Percentiles rank a stretch among this genome's conserved stretches.
These are phyloP conservation scores for Globisporangium heterothallicum DNA, from an alignment of 352 stramenopile genomes.

Conservation along the genomic window DNA sequence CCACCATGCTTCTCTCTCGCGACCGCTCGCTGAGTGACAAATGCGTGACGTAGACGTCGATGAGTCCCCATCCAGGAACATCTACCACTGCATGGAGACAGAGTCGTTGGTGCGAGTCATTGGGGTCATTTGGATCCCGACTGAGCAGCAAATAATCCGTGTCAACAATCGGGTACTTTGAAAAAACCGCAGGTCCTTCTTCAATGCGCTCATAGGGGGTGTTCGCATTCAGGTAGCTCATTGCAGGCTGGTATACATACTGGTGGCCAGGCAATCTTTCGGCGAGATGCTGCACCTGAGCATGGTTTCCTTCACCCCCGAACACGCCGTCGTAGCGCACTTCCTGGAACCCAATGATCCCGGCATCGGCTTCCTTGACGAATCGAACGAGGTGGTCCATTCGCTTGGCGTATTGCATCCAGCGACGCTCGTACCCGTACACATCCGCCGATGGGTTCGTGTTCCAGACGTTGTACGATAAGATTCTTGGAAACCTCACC, in stretches of 20 bases:
- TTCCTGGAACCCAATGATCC: constrained; percentile 86
- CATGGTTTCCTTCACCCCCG: constrained; percentile 47
- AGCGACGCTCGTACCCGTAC: constrained; percentile 49
- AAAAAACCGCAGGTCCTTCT: constrained; percentile 80
- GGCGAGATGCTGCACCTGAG: constrained; percentile 74
- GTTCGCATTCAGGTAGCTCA: constrained; percentile 72
- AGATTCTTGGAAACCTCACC: constrained; percentile 39
- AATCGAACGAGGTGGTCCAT: constrained; percentile 66
- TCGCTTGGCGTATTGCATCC: constrained; percentile 69
- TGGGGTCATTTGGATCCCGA: constrained; percentile 73
- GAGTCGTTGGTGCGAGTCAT: constrained; percentile 80
- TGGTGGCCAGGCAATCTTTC: constrained; percentile 62
- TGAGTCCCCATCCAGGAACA: constrained; percentile 50
- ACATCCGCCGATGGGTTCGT: constrained; percentile 75
- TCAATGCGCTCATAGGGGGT: constrained; percentile 72
- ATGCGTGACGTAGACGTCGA: constrained; percentile 87
- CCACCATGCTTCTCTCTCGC: constrained; percentile 68
- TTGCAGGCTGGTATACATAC: constrained; percentile 83
- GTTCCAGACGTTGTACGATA: constrained; percentile 90
- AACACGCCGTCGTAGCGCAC: constrained; percentile 82
- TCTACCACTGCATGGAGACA: constrained; percentile 76
- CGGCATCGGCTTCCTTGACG: constrained; percentile 40
- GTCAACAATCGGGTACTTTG: constrained; percentile 71
- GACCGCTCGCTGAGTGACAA: constrained; percentile 73
- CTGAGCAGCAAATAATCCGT: constrained; percentile 79